Evolutionary conservation across 2,329 filamentous ascomycete species (phyloP).

Genomic region (Sclerotiophoma versabilis): DNA sequence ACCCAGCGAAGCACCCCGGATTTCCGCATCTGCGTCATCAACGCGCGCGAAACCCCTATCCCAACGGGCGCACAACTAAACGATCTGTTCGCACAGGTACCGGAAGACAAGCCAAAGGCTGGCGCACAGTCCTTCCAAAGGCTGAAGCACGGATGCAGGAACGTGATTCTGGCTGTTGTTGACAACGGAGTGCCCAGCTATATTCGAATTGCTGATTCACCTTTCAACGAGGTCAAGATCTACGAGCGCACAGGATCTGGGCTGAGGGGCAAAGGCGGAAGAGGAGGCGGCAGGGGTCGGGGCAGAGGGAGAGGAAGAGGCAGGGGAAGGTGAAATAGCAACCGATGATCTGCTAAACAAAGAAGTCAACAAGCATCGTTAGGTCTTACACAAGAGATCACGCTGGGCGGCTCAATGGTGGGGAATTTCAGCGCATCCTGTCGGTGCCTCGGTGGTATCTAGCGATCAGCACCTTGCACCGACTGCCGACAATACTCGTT

Average conservation of each 20-base stretch:
- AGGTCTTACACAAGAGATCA: background rate
- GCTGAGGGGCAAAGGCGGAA: conserved; percentile 47
- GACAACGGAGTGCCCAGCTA: conserved; percentile 92
- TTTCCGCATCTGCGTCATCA: conserved; percentile 83
- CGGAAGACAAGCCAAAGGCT: conserved; percentile 69
- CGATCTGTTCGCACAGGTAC: conserved; percentile 74
- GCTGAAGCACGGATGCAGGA: conserved; percentile 83
- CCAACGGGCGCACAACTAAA: conserved; percentile 77
- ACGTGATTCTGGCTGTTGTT: conserved; percentile 85
- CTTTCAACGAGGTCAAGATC: conserved; percentile 75
- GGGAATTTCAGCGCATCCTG: too few species aligned
- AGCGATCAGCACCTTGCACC: too few species aligned
- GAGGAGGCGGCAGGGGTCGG: conserved; percentile 52
- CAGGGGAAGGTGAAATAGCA: conserved; percentile 9
- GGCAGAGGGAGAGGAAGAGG: conserved; percentile 33
- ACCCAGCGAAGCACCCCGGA: conserved; percentile 79
- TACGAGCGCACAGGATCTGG: conserved; percentile 64
- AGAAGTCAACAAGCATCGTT: background rate
- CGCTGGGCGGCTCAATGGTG: too few species aligned
- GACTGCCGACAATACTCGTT: too few species aligned
- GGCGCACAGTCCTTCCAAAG: conserved; percentile 71
- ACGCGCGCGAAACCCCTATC: conserved; percentile 73
- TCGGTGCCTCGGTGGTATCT: too few species aligned
- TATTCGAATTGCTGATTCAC: conserved; percentile 78
- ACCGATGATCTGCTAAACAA: too few species aligned